phyloP scores from a whole-genome alignment of 202 grass and related monocot genomes.

The Carex arenaria region DNA sequence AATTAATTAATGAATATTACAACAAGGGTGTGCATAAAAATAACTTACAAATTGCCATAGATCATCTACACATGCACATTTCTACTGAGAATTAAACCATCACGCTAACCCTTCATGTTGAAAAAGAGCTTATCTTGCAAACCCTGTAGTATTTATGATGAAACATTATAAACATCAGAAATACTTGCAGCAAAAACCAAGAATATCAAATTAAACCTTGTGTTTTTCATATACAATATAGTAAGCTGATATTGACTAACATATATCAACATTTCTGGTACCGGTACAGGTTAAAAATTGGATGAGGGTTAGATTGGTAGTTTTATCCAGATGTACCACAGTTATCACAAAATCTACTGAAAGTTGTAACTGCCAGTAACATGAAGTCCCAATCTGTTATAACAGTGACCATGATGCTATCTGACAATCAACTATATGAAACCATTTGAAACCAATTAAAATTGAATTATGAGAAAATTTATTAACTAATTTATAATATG shows the following conservation, averaged over 20 bases:
- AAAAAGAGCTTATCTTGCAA: background rate
- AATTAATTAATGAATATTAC: slow-evolving; percentile 3
- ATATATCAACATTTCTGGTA: background rate
- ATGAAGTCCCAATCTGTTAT: background rate
- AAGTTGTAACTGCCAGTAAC: background rate
- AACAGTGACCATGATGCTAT: background rate
- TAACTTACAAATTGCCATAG: slow-evolving; percentile 2
- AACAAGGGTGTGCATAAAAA: background rate
- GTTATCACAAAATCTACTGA: background rate
- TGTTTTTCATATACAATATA: background rate
- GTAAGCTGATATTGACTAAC: background rate
- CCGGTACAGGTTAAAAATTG: background rate
- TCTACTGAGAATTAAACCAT: background rate
- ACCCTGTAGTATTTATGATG: background rate
- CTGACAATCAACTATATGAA: background rate
- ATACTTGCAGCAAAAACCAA: background rate
- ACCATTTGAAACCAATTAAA: background rate
- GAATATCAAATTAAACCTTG: background rate
- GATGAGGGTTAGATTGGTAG: background rate
- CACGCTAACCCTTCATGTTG: background rate
- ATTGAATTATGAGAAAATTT: too few species aligned
- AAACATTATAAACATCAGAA: slow-evolving; percentile 1
- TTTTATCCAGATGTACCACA: background rate
- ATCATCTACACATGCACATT: background rate
- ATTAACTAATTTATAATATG: too few species aligned